Base-by-base conservation (phyloP, 2,329 filamentous ascomycete species). In the Penicillium sp. region DNA sequence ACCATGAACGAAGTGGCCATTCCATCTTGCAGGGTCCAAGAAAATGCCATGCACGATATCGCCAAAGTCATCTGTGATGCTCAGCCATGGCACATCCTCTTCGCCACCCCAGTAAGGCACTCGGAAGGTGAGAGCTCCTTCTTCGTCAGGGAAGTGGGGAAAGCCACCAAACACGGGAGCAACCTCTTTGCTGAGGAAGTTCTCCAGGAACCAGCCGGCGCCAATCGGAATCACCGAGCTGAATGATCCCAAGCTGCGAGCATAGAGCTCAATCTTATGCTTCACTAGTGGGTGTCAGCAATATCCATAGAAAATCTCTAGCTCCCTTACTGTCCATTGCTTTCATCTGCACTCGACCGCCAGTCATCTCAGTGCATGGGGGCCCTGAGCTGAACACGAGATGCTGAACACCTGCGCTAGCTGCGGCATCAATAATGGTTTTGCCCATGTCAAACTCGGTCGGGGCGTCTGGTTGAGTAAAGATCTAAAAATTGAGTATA, bases 41-140 rank as follows among this genome's bases (percentile, higher is more conserved):
- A 71, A 64, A 3, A 69, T 54, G 2, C 67, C 69, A 6, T 72
- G 69, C 8, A 72, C 62, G 12, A 71, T 56, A 35, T 72, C 69
- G 3, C 69, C 69, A 38, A 60, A 72, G 47, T 72, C 68, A 22
- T 67, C 59, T 0, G 41, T 45, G 2, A 71, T 62, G 16, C 57
- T 53, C 15, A 72, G 57, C 43, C 63, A 68, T 0, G 65, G 67
- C 0, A 69, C 52, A 6, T 59, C 47, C 25, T 61, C 57, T 1
- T 57, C 57, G 1, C 67, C 67, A 2, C 67, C 69, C 64, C 66
- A 67, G 5, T 46, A 50, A 1, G 69, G 68, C 2, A 53, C 39
- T 2, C 44, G 39, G 29, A 69, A 57, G 1, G 66, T 67, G 2
- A 67, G 39, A 15, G 52, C 56, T 3, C 60, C 65, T 10, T 69